Evolutionary conservation across 257 asterid genomes (phyloP).

Genomic region (Fraxinus excelsior): DNA sequence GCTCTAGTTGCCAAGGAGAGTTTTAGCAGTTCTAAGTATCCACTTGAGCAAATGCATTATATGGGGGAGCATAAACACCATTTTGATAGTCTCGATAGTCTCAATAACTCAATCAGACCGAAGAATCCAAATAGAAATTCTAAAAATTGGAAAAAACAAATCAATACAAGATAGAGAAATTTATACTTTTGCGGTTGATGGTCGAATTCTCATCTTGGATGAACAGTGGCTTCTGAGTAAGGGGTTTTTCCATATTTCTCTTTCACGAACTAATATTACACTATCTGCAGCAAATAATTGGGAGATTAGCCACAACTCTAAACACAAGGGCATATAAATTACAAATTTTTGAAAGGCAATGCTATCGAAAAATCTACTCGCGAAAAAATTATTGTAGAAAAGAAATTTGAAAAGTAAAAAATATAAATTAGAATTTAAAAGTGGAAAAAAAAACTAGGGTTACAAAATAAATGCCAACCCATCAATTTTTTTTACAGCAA

Average conservation of each 20-base stretch:
- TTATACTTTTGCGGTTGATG: conserved; percentile 47
- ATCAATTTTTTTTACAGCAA: neutral
- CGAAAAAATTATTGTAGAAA: neutral
- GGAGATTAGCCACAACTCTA: conserved; percentile 4
- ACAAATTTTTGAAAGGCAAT: neutral
- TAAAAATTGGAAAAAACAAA: neutral
- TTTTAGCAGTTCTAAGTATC: neutral
- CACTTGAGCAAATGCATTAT: conserved; percentile 3
- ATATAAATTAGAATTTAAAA: neutral
- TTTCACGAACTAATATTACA: conserved; percentile 19
- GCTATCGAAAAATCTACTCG: neutral
- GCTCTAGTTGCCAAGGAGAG: neutral
- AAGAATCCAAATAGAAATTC: conserved; percentile 4
- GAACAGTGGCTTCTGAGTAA: conserved; percentile 52
- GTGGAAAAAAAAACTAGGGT: neutral
- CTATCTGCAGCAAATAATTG: conserved; percentile 11
- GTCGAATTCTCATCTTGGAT: conserved; percentile 61
- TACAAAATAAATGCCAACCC: neutral
- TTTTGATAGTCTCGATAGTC: too few relatives aligned
- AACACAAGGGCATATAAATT: neutral
- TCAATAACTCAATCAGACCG: neutral
- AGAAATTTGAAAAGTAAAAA: neutral
- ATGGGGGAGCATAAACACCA: neutral
- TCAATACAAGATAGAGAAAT: neutral
- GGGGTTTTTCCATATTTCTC: conserved; percentile 59